These are phyloP conservation scores for Immersiporthe knoxdaviesiana DNA, from an alignment of 2,329 filamentous ascomycete genomes.

Conservation along the genomic window DNA sequence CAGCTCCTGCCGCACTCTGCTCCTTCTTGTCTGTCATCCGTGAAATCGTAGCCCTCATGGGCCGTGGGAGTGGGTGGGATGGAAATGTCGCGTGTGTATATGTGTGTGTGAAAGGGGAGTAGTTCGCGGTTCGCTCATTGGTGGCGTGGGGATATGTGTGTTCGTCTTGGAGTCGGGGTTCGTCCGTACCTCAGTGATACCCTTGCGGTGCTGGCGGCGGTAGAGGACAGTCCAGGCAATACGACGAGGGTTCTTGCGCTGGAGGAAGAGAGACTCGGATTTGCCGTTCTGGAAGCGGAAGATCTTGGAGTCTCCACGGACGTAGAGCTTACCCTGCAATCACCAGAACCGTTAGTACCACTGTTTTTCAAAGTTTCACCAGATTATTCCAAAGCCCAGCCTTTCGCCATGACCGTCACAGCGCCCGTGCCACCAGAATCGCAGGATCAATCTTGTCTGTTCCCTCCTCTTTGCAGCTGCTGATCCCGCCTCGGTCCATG, in stretches of 20 bases:
- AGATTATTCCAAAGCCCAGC: not conserved
- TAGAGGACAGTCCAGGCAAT: conserved; percentile 98
- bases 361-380: not conserved
- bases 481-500: not conserved
- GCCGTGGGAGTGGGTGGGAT: conserved; percentile 2
- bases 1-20: conserved; percentile 18
- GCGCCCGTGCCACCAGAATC: not conserved
- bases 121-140: conserved; percentile 1
- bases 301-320: conserved; percentile 99
- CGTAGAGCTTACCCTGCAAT: conserved; percentile 94
- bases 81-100: conserved; percentile 5
- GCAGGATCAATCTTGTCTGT: not conserved
- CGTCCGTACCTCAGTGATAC: conserved; percentile 95
- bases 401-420: conserved; percentile 2
- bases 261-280: conserved; percentile 98
- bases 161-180: conserved; percentile 23
- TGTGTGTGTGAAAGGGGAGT: conserved; percentile 11
- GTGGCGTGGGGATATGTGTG: conserved; percentile 10
- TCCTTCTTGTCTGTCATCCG: not conserved
- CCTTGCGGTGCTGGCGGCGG: conserved; percentile 99
- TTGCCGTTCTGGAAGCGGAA: conserved; percentile 99
- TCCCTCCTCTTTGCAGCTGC: conserved; percentile 25
- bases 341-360: conserved; percentile 37
- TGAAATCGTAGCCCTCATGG: not conserved
- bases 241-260: conserved; percentile 99